phyloP scores from a whole-genome alignment of 1,284 basidiomycete species.

The Coniferiporia sulphurascens region DNA sequence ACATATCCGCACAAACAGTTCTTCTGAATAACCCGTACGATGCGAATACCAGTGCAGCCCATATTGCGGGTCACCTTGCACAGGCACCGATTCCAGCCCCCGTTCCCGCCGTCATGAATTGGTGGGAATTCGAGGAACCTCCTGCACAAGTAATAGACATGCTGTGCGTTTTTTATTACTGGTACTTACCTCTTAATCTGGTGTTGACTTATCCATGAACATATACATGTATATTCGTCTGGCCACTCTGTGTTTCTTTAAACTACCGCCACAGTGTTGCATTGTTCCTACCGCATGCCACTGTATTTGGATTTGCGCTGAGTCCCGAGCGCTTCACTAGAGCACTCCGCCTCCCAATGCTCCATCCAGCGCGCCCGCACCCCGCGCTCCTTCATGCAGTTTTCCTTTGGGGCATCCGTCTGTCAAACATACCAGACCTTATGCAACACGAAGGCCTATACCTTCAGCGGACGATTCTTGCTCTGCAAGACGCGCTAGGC shows the following conservation, averaged over 20 bases:
- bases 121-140: constrained; percentile 21
- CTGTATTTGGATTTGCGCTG: constrained; percentile 32
- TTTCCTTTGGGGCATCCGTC: constrained; percentile 45
- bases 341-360: constrained; percentile 24
- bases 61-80: neutral
- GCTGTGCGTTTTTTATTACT: constrained; percentile 18
- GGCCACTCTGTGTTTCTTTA: neutral
- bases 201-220: neutral
- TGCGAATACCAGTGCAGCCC: neutral
- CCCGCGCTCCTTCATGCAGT: constrained; percentile 43
- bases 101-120: neutral
- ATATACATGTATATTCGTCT: neutral
- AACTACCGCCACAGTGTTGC: constrained; percentile 10
- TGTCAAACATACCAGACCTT: constrained; percentile 28
- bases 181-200: neutral
- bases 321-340: constrained; percentile 26
- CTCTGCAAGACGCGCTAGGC: constrained; percentile 30
- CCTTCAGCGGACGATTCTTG: constrained; percentile 40
- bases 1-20: constrained; percentile 23
- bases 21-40: constrained; percentile 31
- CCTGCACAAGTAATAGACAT: constrained; percentile 18
- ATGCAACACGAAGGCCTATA: constrained; percentile 33
- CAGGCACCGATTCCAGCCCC: neutral
- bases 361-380: constrained; percentile 39
- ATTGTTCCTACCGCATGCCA: constrained; percentile 22